Evolutionary conservation across 1,284 basidiomycete genomes (phyloP).

Genomic region (Ganoderma boninense): DNA sequence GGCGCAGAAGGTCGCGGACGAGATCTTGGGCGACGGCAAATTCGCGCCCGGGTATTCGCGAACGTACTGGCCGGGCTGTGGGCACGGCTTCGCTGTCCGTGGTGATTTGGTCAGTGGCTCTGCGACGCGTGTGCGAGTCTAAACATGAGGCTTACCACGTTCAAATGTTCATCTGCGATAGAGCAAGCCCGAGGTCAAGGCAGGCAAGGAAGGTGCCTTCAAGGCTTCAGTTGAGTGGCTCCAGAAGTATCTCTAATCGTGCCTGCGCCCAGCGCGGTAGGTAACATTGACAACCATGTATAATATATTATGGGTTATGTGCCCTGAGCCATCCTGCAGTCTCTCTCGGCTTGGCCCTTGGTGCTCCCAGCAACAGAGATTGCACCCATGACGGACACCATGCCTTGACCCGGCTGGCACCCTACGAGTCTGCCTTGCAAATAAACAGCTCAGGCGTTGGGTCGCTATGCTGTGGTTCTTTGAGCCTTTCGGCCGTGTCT

Average conservation of each 20-base stretch:
- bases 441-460: too few relatives aligned
- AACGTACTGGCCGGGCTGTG: slow-evolving; percentile 51
- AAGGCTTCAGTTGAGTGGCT: slow-evolving; percentile 41
- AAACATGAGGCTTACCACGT: slow-evolving; percentile 13
- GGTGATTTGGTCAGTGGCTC: slow-evolving; percentile 42
- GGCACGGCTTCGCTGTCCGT: slow-evolving; percentile 62
- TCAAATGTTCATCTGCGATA: slow-evolving; percentile 23
- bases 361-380: too few relatives aligned
- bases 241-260: slow-evolving; percentile 35
- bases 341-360: too few relatives aligned
- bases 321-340: neutral
- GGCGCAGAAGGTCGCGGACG: slow-evolving; percentile 44
- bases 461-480: too few relatives aligned
- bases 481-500: too few relatives aligned
- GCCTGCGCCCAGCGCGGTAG: neutral
- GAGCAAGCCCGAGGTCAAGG: slow-evolving; percentile 46
- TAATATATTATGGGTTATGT: neutral
- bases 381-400: too few relatives aligned
- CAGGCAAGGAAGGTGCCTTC: slow-evolving; percentile 44
- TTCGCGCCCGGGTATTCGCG: slow-evolving; percentile 51
- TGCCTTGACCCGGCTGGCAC: too few relatives aligned
- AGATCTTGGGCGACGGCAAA: slow-evolving; percentile 50
- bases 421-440: too few relatives aligned
- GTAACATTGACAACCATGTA: neutral
- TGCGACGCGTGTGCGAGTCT: too few relatives aligned